Evolutionary conservation across 1,139 yeast genomes (phyloP).

Genomic region (Suhomyces choctaworum): DNA sequence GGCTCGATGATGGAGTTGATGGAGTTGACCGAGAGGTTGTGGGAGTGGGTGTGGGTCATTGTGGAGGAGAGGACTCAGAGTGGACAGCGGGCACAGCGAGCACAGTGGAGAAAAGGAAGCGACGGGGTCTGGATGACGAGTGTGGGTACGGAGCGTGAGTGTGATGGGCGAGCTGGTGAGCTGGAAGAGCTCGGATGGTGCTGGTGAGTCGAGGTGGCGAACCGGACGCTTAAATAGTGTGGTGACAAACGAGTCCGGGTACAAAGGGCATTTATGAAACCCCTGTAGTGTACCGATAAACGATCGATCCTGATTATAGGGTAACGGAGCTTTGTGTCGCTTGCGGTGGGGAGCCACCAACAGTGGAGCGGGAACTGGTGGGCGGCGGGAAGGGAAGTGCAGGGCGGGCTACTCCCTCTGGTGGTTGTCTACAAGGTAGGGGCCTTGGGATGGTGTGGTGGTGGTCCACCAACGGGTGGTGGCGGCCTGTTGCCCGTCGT

Average conservation of each 20-base stretch:
- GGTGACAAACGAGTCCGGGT: constrained; percentile 8
- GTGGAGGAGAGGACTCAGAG: background rate
- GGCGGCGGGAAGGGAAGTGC: background rate
- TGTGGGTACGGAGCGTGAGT: background rate
- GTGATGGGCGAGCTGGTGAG: constrained; percentile 2
- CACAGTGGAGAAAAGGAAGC: background rate
- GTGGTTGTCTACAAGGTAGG: no score
- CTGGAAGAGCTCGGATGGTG: constrained; percentile 1
- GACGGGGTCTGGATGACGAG: no score
- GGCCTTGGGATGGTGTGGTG: no score
- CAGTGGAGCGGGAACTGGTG: background rate
- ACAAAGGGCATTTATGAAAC: constrained; percentile 9
- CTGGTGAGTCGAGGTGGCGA: no score
- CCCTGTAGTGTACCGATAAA: constrained; percentile 9
- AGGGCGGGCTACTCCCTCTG: no score
- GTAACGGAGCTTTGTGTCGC: constrained; percentile 11
- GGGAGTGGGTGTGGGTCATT: constrained; percentile 36
- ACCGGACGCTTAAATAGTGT: constrained; percentile 6
- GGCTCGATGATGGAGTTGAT: constrained; percentile 41
- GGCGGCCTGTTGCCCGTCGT: no score
- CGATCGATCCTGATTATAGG: constrained; percentile 15
- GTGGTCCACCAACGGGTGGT: no score
- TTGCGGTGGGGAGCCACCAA: constrained; percentile 8
- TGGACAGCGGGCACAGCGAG: background rate
- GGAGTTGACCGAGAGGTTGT: constrained; percentile 40